Conservation (phyloP, 495 filamentous ascomycete species). For the Hypoxylon fuscum region DNA sequence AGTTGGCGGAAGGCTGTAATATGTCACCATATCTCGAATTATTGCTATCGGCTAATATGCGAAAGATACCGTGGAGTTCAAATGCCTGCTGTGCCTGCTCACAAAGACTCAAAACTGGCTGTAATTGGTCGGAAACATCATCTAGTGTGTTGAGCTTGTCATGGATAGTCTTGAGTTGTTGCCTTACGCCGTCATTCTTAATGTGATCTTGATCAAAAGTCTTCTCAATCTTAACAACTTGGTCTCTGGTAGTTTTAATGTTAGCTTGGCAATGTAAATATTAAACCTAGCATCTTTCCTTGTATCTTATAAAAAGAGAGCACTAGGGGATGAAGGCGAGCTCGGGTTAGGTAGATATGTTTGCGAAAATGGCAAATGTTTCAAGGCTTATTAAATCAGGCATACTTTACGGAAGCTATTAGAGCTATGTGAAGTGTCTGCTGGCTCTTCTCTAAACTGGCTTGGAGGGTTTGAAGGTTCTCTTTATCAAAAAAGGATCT, state of each 20-base stretch:
- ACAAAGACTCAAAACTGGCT: too few relatives aligned
- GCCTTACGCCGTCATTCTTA: neutral
- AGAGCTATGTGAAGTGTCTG: neutral
- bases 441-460: neutral
- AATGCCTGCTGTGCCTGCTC: too few relatives aligned
- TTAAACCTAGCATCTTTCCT: too few relatives aligned
- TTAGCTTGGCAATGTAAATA: too few relatives aligned
- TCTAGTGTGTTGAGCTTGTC: neutral
- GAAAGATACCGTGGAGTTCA: neutral
- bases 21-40: conserved; percentile 12
- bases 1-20: neutral
- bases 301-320: too few relatives aligned
- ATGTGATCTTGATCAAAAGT: neutral
- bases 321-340: too few relatives aligned
- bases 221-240: neutral
- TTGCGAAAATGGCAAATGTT: too few relatives aligned
- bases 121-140: neutral
- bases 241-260: neutral
- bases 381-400: neutral
- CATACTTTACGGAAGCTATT: neutral
- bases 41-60: neutral
- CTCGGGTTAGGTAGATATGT: too few relatives aligned
- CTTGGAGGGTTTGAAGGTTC: neutral
- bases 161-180: neutral
- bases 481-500: neutral